Percentiles rank a stretch among this genome's conserved stretches.
These are phyloP conservation scores for Warburgia ugandensis DNA, from an alignment of 164 flowering plant genomes.

Conservation along the genomic window DNA sequence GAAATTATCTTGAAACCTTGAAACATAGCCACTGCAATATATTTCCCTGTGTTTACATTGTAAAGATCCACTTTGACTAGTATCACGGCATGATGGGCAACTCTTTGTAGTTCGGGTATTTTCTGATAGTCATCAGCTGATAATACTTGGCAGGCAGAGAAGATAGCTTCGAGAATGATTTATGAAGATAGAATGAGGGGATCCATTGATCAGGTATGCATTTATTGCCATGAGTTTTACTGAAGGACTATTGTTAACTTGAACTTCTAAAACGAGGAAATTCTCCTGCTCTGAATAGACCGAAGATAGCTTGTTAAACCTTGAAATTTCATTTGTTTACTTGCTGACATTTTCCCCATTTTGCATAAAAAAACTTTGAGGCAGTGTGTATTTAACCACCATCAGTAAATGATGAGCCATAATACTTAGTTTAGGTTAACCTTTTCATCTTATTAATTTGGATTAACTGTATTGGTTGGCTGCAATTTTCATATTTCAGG, in stretches of 20 bases:
- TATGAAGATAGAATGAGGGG: conserved; percentile 97
- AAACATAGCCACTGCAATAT: too few relatives aligned
- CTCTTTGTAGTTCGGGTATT: background rate
- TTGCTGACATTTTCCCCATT: background rate
- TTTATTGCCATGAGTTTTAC: background rate
- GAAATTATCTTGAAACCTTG: too few relatives aligned
- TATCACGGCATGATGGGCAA: background rate
- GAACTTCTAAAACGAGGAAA: too few relatives aligned
- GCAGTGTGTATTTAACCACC: too few relatives aligned
- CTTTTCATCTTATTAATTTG: too few relatives aligned
- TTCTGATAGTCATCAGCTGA: background rate
- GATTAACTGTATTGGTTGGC: too few relatives aligned
- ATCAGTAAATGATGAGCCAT: too few relatives aligned
- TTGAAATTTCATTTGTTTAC: background rate
- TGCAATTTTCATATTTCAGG: conserved; percentile 32
- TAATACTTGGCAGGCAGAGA: conserved; percentile 71
- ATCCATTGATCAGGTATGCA: conserved; percentile 93
- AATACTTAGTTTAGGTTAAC: too few relatives aligned
- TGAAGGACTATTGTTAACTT: too few relatives aligned
- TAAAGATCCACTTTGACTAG: background rate
- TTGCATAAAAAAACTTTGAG: too few relatives aligned
- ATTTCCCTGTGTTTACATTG: too few relatives aligned
- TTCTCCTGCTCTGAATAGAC: background rate
- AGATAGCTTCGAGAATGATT: conserved; percentile 96
- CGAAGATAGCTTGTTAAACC: background rate